Evolutionary conservation across 768 basidiomycete species (phyloP), one percentile per base, ranked within the genome.

Genomic region (Termitomyces sp.): DNA sequence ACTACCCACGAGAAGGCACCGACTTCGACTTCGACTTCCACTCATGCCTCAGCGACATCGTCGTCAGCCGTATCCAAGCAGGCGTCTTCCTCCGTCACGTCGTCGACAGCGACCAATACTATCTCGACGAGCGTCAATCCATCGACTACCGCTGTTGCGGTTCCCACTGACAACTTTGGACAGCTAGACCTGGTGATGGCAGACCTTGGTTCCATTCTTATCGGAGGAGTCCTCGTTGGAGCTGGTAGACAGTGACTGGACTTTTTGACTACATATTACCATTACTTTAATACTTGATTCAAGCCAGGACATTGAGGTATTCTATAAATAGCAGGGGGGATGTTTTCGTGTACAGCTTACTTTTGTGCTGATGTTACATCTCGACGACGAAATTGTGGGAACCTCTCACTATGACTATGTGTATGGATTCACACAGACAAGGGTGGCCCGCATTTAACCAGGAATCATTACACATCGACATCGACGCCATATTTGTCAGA

Each of bases 151-250:
- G 36, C 52, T 0, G 32, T 33, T 14, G 10, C 57, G n/a, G 28
- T 58, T 38, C 61, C 66, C 3, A 54, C 61, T 6, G 64, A 60
- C 59, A 56, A 54, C n/a, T 48, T 67, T n/a, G 54, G 53, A 53
- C 61, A 56, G 38, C n/a, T 63, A 5, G 54, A 58, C 33, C 28
- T 59, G 36, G 56, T 52, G 3, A 44, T 65, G 56, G 28, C 61
- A 18, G 48, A 58, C 8, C 42, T 66, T n/a, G 64, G 60, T 13
- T 48, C 28, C 38, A 26, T 65, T 22, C 57, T 58, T 1, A 33
- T 61, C 44, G 64, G 24, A 18, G 66, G 57, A 30, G 63, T 56
- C 12, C 40, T 53, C 30, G 45, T 56, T 18, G 60, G 48, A 28
- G 57, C 45, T 42, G 28, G n/a, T 6, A 36, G 36, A 40, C 43